Evolutionary conservation across 345 rosid genomes (phyloP), one percentile per base, ranked within the genome.

Genomic region (Populus pruinosa): DNA sequence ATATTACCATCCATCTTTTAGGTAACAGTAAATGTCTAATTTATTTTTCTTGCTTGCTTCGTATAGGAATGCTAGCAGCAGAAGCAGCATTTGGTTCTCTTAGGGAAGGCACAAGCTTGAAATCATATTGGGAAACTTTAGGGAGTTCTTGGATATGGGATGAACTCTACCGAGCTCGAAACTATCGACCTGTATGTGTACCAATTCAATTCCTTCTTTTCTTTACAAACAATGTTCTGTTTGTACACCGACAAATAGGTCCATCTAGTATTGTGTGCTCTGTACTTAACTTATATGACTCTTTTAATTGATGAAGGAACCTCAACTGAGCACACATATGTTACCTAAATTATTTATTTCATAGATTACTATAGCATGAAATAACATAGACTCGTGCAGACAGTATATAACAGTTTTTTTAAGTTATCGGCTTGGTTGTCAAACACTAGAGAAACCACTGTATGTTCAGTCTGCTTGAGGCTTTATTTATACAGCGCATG

Each of bases 31-130:
- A 35, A 17, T 2, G 17, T 33, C 33, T 13, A 50, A 50, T 50
- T 50, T 21, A 18, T 13, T 67, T 67, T 35, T 67, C 13, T 67
- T 20, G 0, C 47, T 67, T 67, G 10, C n/a, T 68, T 43, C 56
- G 29, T 75, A 71, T 87, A 95, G 98, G 99, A 77, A 95, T 93
- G 98, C 87, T 95, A 71, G 99, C 98, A 63, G 99, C 98, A 65
- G 98, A 95, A 78, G 96, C 94, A 83, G 84, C 93, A 78, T 92
- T 92, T 85, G 89, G 91, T 75, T 81, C 75, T 59, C 90, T 95
- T 84, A 84, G 79, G 70, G 87, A 87, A 78, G 89, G 85, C 53
- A 81, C 80, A 73, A 87, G 81, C 78, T 87, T 92, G 91, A 92
- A 90, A 70, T 77, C 80, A 29, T 95, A 92, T 79, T 93, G 98